Conservation (phyloP, 1,284 basidiomycete species). For the Exobasidium rhododendri region DNA sequence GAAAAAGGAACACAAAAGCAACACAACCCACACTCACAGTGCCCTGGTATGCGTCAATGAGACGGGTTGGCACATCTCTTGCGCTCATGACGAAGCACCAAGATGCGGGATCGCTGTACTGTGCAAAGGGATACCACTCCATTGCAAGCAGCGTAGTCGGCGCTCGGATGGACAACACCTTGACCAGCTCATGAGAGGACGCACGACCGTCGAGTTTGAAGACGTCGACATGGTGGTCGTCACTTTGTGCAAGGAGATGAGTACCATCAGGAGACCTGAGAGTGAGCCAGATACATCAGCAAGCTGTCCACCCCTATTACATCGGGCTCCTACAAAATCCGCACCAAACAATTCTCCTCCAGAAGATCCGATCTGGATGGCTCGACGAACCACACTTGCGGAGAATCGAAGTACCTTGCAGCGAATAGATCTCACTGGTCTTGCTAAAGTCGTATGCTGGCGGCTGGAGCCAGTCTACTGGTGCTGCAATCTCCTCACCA, state of each 20-base stretch:
- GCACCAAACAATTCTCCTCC: background rate
- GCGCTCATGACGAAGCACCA: conserved; percentile 42
- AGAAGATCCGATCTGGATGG: background rate
- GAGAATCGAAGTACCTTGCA: background rate
- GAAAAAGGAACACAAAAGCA: no score
- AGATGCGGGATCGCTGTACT: conserved; percentile 6
- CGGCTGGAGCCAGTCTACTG: background rate
- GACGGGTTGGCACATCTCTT: conserved; percentile 30
- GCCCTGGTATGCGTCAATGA: conserved; percentile 27
- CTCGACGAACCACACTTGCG: background rate
- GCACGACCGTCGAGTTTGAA: conserved; percentile 4
- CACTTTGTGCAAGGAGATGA: conserved; percentile 28
- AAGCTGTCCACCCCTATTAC: background rate
- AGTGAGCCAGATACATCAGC: background rate
- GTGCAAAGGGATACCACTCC: conserved; percentile 36
- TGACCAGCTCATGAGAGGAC: no score
- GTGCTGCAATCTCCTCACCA: background rate
- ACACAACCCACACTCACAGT: conserved; percentile 5
- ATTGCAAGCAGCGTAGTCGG: conserved; percentile 35
- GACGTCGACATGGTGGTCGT: conserved; percentile 30
- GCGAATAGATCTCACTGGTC: background rate
- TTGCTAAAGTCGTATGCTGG: background rate
- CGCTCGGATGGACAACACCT: conserved; percentile 10
- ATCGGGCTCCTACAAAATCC: no score
- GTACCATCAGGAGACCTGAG: conserved; percentile 32